These are phyloP conservation scores for Cercospora nicotianae DNA, from an alignment of 2,329 filamentous ascomycete genomes.

Conservation along the genomic window DNA sequence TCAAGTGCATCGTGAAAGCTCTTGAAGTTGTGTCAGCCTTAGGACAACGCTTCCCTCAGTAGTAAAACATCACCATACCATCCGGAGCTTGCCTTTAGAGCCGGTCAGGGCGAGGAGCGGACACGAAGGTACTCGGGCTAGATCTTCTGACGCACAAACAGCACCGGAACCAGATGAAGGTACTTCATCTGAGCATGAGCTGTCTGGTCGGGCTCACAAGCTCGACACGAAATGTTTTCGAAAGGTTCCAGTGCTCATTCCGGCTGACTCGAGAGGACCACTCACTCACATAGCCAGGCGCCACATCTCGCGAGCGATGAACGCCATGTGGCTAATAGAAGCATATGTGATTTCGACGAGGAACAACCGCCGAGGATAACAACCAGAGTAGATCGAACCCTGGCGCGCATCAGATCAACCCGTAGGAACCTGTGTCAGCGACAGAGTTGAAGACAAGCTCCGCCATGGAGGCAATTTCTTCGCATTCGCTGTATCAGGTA, in stretches of 20 bases:
- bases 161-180: not conserved
- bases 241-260: not conserved
- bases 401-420: not conserved
- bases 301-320: not conserved
- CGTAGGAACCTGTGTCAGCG: not conserved
- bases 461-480: not conserved
- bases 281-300: not conserved
- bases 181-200: not conserved
- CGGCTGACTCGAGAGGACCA: not conserved
- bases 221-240: not conserved
- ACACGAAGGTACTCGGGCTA: not conserved
- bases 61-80: not conserved
- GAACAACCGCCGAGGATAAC: not conserved
- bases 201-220: not conserved
- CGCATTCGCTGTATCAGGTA: not conserved
- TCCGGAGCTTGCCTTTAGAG: not conserved
- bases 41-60: not conserved
- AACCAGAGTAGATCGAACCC: not conserved
- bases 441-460: not conserved
- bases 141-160: not conserved
- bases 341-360: not conserved
- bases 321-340: slow-evolving; percentile 13
- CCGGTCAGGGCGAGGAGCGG: not conserved
- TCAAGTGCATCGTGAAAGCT: not conserved
- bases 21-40: not conserved